phyloP scores from a whole-genome alignment of 2,329 filamentous ascomycete species.

The Cladophialophora yegresii region DNA sequence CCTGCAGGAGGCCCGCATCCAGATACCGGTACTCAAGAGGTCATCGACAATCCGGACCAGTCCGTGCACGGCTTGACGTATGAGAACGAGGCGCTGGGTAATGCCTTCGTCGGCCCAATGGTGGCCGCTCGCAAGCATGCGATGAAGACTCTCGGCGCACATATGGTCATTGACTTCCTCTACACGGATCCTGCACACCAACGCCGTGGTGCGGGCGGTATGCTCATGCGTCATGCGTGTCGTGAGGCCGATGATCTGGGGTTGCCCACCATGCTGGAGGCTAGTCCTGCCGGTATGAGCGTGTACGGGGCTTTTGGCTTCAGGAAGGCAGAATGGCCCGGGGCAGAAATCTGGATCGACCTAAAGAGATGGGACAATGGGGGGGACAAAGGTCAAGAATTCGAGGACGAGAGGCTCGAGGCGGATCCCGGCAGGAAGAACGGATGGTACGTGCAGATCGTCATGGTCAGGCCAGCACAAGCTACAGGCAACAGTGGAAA shows the following conservation, averaged over 20 bases:
- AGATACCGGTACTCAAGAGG: neutral
- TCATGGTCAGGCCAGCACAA: slow-evolving; percentile 19
- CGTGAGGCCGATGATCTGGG: slow-evolving; percentile 18
- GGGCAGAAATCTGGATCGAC: slow-evolving; percentile 27
- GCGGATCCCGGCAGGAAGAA: slow-evolving; percentile 2
- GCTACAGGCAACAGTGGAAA: neutral
- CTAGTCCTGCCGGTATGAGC: slow-evolving; percentile 19
- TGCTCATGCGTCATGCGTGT: slow-evolving; percentile 24
- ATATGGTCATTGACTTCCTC: slow-evolving; percentile 25
- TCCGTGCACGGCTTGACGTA: slow-evolving; percentile 2
- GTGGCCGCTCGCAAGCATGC: slow-evolving; percentile 6
- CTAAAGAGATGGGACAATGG: slow-evolving; percentile 24
- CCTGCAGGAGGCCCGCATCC: slow-evolving; percentile 1
- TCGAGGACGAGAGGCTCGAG: slow-evolving; percentile 7
- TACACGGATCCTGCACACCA: slow-evolving; percentile 25
- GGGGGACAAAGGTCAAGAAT: slow-evolving; percentile 25
- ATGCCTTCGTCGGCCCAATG: slow-evolving; percentile 5
- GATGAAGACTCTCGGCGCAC: slow-evolving; percentile 2
- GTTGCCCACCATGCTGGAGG: slow-evolving; percentile 22
- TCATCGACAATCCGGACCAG: slow-evolving; percentile 9
- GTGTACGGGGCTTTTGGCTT: slow-evolving; percentile 27
- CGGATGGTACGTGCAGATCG: slow-evolving; percentile 25
- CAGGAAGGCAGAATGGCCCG: neutral
- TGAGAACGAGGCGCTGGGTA: slow-evolving; percentile 9
- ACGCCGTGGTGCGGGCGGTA: slow-evolving; percentile 24